These are phyloP conservation scores for Sporopachydermia lactativora DNA, from an alignment of 805 yeast genomes.

Conservation along the genomic window DNA sequence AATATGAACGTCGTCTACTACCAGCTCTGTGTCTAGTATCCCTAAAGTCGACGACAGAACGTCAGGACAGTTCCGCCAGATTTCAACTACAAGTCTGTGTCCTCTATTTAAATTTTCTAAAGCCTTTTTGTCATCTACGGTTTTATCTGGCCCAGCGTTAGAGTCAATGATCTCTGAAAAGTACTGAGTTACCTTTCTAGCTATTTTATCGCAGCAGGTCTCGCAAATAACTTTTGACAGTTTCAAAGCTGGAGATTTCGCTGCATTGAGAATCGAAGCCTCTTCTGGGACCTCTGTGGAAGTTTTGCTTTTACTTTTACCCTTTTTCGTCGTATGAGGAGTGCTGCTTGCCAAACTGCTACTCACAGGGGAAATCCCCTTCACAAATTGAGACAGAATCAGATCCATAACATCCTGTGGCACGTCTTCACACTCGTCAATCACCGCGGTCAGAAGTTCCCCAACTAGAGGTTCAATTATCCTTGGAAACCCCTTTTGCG, in stretches of 20 bases:
- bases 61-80: constrained; percentile 75
- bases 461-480: constrained; percentile 47
- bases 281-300: constrained; percentile 10
- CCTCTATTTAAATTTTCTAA: constrained; percentile 39
- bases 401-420: constrained; percentile 47
- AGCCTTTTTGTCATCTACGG: constrained; percentile 12
- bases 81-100: constrained; percentile 45
- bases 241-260: constrained; percentile 44
- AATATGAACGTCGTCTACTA: constrained; percentile 47
- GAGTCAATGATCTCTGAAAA: constrained; percentile 51
- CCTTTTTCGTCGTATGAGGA: constrained; percentile 18
- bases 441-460: constrained; percentile 60
- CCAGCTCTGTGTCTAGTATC: constrained; percentile 59
- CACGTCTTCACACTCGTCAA: constrained; percentile 54
- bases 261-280: constrained; percentile 11
- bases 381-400: constrained; percentile 49
- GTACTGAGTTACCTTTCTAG: constrained; percentile 63
- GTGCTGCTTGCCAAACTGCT: constrained; percentile 9
- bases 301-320: constrained; percentile 11
- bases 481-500: constrained; percentile 31
- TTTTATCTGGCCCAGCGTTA: constrained; percentile 14
- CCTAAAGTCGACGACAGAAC: constrained; percentile 62
- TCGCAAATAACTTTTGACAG: constrained; percentile 57
- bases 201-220: constrained; percentile 55
- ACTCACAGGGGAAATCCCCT: constrained; percentile 12